A percentile compares a stretch with the other conserved stretches of the same genome.
phyloP scores from a whole-genome alignment of 176 grass and related monocot species.

The Leersia perrieri region DNA sequence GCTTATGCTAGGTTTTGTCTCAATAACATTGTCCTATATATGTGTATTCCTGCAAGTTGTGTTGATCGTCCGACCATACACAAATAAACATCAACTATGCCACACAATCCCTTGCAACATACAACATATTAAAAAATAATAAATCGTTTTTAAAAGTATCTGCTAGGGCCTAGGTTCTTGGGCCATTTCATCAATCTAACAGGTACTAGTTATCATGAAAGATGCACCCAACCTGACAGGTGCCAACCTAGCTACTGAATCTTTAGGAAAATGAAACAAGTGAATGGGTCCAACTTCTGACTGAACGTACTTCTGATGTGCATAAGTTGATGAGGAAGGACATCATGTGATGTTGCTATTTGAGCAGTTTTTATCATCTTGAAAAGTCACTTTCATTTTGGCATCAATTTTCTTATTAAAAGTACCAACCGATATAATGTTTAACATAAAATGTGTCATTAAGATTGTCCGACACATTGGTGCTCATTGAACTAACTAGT shows the following conservation, averaged over 20 bases:
- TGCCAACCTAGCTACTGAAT: slow-evolving; percentile 32
- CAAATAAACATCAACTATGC: background rate
- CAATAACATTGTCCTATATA: background rate
- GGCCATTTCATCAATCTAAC: slow-evolving; percentile 25
- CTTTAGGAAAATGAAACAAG: slow-evolving; percentile 24
- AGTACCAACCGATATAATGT: background rate
- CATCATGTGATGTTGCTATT: background rate
- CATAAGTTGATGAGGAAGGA: slow-evolving; percentile 15
- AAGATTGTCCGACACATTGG: background rate
- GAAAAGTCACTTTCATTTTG: background rate
- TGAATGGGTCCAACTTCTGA: slow-evolving; percentile 1
- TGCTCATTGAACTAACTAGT: background rate
- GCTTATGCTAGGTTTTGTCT: background rate
- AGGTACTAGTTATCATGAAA: slow-evolving; percentile 22
- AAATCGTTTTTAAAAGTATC: background rate
- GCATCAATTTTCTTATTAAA: background rate
- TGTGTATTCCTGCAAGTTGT: slow-evolving; percentile 5
- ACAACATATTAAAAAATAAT: background rate
- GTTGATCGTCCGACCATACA: background rate
- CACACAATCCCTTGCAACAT: slow-evolving; percentile 6
- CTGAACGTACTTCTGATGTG: slow-evolving; percentile 4
- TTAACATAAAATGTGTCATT: background rate
- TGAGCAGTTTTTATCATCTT: background rate
- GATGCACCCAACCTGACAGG: slow-evolving; percentile 21
- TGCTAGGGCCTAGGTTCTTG: background rate